Base-by-base conservation (phyloP, 768 basidiomycete species). In the Termitomyces sp. region DNA sequence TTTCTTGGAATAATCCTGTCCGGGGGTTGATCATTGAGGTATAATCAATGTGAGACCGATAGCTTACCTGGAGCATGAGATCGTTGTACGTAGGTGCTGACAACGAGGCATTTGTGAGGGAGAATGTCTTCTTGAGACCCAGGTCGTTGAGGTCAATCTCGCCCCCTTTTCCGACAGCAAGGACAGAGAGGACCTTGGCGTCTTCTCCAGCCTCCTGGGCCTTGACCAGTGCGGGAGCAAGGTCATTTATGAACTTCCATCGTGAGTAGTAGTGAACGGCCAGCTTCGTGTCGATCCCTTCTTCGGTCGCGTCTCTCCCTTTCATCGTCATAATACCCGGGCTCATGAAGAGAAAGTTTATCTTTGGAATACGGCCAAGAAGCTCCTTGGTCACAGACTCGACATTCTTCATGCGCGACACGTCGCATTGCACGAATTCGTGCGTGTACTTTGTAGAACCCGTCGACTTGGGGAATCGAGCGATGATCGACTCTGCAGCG, bases 311-410 rank as follows among this genome's bases (percentile, higher is more conserved):
- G 25, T 68, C 62, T 35, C 66, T 60, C 16, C 77, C 77, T 9
- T 66, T 66, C 63, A 74, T 58, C 11, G 73, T 68, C 56, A 80
- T 51, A 44, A 76, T 64, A 0, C 80, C 81, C 10, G 79, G 65
- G 10, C 74, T 71, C 63, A 80, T 60, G 23, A 79, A 70, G 42
- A 82, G 71, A 65, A 74, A 81, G 67, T 84, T 82, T 62, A 84
- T 62, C 62, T 77, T 81, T 2, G 72, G 69, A 19, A 78, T 46
- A 10, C 69, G 68, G 9, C 62, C 40, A 14, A 67, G 65, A 35
- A 76, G 71, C n/a, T 70, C 68, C 28, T 63, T 55, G 16, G 16
- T 37, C 16, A 63, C 21, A 9, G 61, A 58, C 39, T 73, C 67
- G 14, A 80, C 68, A 57, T 79, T 77, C 67, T 68, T 69, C 75